Conservation (phyloP, 352 stramenopile species). For the Phytophthora hibernalis region DNA sequence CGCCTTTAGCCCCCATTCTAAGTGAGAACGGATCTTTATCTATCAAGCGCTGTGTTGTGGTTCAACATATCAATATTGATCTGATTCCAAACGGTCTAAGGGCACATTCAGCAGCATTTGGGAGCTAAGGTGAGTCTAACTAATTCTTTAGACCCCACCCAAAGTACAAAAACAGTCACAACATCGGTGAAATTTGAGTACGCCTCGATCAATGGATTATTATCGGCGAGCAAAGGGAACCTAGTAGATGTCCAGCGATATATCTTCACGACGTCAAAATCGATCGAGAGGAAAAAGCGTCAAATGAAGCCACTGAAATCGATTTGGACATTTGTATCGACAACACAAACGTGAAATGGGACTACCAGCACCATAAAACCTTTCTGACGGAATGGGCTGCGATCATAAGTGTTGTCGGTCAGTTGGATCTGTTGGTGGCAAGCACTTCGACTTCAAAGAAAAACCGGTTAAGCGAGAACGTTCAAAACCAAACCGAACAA, state of each 20-base stretch:
- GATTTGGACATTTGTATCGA: conserved; percentile 41
- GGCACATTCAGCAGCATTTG: conserved; percentile 30
- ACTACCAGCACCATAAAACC: conserved; percentile 33
- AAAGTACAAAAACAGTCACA: conserved; percentile 16
- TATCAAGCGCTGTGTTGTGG: conserved; percentile 22
- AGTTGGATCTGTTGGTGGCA: conserved; percentile 45
- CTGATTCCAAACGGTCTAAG: conserved; percentile 18
- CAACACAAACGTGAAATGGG: conserved; percentile 42
- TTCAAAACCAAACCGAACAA: conserved; percentile 7
- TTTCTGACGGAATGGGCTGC: conserved; percentile 43
- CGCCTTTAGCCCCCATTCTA: conserved; percentile 12
- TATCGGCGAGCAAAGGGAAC: conserved; percentile 9
- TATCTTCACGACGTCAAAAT: conserved; percentile 38
- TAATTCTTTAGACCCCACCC: conserved; percentile 7
- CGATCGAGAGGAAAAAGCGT: conserved; percentile 33
- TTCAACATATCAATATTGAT: conserved; percentile 32
- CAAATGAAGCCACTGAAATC: conserved; percentile 31
- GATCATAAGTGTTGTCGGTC: conserved; percentile 42
- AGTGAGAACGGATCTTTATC: conserved; percentile 18
- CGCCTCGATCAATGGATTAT: conserved; percentile 33
- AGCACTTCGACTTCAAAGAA: conserved; percentile 27
- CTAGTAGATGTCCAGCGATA: conserved; percentile 23
- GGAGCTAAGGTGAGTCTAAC: conserved; percentile 15
- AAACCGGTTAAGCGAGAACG: neutral
- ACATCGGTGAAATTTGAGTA: conserved; percentile 29